phyloP scores from a whole-genome alignment of 2,329 filamentous ascomycete genomes.

The Diaporthe humulicola region DNA sequence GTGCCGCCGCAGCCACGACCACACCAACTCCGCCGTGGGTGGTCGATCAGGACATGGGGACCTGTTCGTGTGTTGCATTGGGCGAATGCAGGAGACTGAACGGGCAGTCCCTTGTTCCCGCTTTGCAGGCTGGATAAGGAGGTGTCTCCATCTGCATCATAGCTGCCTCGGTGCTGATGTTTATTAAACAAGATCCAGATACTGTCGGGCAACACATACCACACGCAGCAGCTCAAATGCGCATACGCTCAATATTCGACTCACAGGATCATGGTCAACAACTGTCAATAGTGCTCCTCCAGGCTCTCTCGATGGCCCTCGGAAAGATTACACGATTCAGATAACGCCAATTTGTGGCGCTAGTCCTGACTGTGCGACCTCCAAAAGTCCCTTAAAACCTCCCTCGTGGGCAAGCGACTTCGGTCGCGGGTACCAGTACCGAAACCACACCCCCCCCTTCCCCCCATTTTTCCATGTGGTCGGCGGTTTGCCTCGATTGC shows the following conservation, averaged over 20 bases:
- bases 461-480: conserved; percentile 23
- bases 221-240: conserved; percentile 29
- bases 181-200: conserved; percentile 30
- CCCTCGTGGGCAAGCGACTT: conserved; percentile 18
- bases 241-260: conserved; percentile 23
- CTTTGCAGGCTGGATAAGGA: conserved; percentile 32
- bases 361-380: conserved; percentile 22
- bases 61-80: conserved; percentile 36
- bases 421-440: conserved; percentile 18
- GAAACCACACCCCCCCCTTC: too few relatives aligned
- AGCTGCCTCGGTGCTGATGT: conserved; percentile 23
- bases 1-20: conserved; percentile 38
- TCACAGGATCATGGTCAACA: neutral
- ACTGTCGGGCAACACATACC: conserved; percentile 26
- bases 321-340: conserved; percentile 32
- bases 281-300: neutral
- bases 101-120: conserved; percentile 40
- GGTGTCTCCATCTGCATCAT: conserved; percentile 28
- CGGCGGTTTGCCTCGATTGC: conserved; percentile 32
- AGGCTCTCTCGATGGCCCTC: conserved; percentile 2
- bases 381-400: conserved; percentile 24
- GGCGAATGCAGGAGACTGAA: conserved; percentile 34
- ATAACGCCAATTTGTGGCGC: conserved; percentile 21
- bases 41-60: conserved; percentile 37
- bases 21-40: conserved; percentile 34